These are phyloP conservation scores for Boletus vinaceobasis DNA, from an alignment of 768 basidiomycete species.

Conservation along the genomic window DNA sequence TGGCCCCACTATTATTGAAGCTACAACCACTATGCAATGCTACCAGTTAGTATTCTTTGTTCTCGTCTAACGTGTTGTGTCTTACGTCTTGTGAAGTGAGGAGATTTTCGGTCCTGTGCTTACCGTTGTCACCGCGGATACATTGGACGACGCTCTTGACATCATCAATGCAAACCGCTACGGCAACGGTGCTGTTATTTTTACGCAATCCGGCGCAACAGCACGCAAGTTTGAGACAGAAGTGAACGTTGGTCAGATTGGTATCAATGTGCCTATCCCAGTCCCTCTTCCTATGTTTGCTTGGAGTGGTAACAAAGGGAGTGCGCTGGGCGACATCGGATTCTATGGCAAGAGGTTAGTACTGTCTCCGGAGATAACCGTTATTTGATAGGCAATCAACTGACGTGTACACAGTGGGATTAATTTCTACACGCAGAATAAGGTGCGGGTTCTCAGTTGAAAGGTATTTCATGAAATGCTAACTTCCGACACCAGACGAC, in stretches of 20 bases:
- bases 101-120: conserved; percentile 96
- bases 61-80: background rate
- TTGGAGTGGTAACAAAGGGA: conserved; percentile 94
- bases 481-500: conserved; percentile 58
- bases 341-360: conserved; percentile 86
- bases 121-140: conserved; percentile 71
- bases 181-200: conserved; percentile 93
- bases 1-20: conserved; percentile 88
- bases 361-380: background rate
- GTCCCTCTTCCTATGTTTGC: conserved; percentile 95
- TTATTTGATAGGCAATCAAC: background rate
- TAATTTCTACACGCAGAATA: conserved; percentile 96
- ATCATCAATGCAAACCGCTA: conserved; percentile 90
- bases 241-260: conserved; percentile 89
- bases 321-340: conserved; percentile 79
- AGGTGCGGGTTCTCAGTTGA: conserved; percentile 43
- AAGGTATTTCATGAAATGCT: background rate
- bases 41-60: conserved; percentile 62
- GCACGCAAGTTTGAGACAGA: conserved; percentile 89
- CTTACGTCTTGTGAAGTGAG: conserved; percentile 47
- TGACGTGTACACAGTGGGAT: conserved; percentile 54
- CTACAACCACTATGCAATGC: conserved; percentile 76
- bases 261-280: conserved; percentile 89
- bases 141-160: conserved; percentile 84
- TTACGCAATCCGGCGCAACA: conserved; percentile 94